A percentile compares a stretch with the other conserved stretches of the same genome.
phyloP scores from a whole-genome alignment of 768 basidiomycete species.

The Calvatia gigantea region DNA sequence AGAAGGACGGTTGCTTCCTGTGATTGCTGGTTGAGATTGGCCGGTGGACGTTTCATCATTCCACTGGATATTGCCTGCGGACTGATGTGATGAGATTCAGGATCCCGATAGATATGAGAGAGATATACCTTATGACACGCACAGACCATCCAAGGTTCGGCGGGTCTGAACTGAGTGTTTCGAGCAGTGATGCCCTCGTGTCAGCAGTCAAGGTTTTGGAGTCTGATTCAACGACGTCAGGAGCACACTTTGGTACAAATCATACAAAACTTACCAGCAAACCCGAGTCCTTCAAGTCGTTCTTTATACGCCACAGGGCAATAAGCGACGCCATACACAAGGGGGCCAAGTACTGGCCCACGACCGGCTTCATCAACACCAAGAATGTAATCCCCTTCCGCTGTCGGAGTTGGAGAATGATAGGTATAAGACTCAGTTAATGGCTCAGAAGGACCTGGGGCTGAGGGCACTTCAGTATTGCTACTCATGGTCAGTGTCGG shows the following conservation, averaged over 20 bases:
- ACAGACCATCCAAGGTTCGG: slow-evolving; percentile 80
- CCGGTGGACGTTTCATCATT: slow-evolving; percentile 83
- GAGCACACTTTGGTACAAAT: neutral
- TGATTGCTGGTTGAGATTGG: slow-evolving; percentile 84
- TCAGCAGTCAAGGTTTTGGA: slow-evolving; percentile 86
- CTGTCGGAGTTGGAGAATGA: slow-evolving; percentile 69
- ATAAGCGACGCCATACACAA: slow-evolving; percentile 95
- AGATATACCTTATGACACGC: slow-evolving; percentile 59
- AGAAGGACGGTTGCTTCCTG: slow-evolving; percentile 88
- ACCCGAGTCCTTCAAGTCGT: slow-evolving; percentile 75
- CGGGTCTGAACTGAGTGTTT: slow-evolving; percentile 66
- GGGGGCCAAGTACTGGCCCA: slow-evolving; percentile 91
- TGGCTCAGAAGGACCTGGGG: slow-evolving; percentile 52
- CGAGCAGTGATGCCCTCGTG: slow-evolving; percentile 60
- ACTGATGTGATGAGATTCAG: slow-evolving; percentile 32
- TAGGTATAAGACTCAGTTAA: slow-evolving; percentile 73
- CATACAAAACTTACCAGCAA: slow-evolving; percentile 63
- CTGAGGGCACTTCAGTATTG: slow-evolving; percentile 42
- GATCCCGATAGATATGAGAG: neutral
- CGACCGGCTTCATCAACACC: slow-evolving; percentile 99
- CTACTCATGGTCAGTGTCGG: slow-evolving; percentile 2
- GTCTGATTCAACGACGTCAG: slow-evolving; percentile 45
- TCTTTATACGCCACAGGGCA: slow-evolving; percentile 80
- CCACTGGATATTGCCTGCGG: slow-evolving; percentile 89
- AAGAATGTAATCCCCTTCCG: slow-evolving; percentile 81